Evolutionary conservation across 495 filamentous ascomycete species (phyloP), one percentile per base, ranked within the genome.

Genomic region (Aspergillus nidulans): DNA sequence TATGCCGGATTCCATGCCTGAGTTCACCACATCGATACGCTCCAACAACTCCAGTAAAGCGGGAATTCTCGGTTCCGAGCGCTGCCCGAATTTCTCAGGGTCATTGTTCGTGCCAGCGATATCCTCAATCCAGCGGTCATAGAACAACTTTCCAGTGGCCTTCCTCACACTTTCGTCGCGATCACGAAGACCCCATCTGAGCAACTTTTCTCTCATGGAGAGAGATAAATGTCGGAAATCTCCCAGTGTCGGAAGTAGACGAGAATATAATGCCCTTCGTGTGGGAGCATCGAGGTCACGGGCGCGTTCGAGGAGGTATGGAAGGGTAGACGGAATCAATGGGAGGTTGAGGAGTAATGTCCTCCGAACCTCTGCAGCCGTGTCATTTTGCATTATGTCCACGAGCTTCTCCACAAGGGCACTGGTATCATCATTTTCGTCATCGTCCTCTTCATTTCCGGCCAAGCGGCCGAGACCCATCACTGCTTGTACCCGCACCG

Each of bases 211-310:
- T 60, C 94, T 77, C 88, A 97, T 96, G 1, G 85, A 88, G n/a
- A 97, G 78, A 19, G 91, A 95, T 42, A 99, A 75, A 71, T 97
- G 90, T 47, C 94, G 86, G 75, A 99, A 99, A 71, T 99, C 94
- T 16, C 92, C 92, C 7, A 99, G 77, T 0, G 89, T 86, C 1
- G 94, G 95, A 7, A 99, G 75, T 2, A 99, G 74, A 15, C 89
- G 84, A 3, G 92, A 87, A 65, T 97, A 99, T 6, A 99, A 76
- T 10, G 88, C 89, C 43, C 91, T 80, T 47, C 94, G 80, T 1
- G 90, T 97, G 3, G 82, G 75, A 1, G 86, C 78, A 70, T 99
- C 94, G 23, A 89, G 77, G 69, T 99, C 94, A 59, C 94, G 81
- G 19, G 95, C 90, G 53, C 94, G 82, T 68, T 97, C 94, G 24